Base-by-base conservation (phyloP, 2,329 filamentous ascomycete genomes). In the Pseudocercospora eumusae region DNA sequence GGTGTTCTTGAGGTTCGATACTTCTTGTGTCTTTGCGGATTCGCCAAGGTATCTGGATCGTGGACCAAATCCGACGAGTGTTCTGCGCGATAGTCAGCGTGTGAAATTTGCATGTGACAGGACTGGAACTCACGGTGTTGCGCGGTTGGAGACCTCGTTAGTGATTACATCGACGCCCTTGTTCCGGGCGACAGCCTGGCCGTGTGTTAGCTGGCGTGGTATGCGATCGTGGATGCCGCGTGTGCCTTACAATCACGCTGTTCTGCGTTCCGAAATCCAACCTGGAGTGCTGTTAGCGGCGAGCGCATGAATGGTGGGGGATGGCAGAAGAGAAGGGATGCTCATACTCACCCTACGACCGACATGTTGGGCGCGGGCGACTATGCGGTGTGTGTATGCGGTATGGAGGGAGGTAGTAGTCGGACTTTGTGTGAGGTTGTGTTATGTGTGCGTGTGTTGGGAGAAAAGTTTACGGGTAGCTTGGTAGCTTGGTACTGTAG, bases 1-100 rank as follows among this genome's bases (percentile, higher is more conserved):
- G 70, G 95, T 99, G 86, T 99, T 99, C 84, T 98, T 99, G 75
- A 98, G 87, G 84, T 99, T 99, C 75, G 93, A 96, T 77, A 96
- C 96, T 82, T 99, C 95, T 82, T 97, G 93, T 70, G 93, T 98
- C 87, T 98, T 98, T 71, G 95, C 95, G 61, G 91, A 80, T 83
- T 99, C 95, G 70, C 95, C 95, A 69, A 99, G 86, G 78, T 96
- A 96, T 82, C 95, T 90, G 79, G 86, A 88, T 82, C 96, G 96
- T 77, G 92, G 89, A 64, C 92, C 92, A 79, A 99, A 99, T 74
- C 92, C 93, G 73, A 99, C 95, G 69, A 99, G 84, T 66, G 95
- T 92, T 66, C 93, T 96, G 74, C 21, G 49, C 59, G 61, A 56
- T 69, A 64, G 54, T 70, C 62, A 71, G 47, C 47, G 31, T 52